Conservation (phyloP, 805 yeast genomes). For the Starmerella etchellsii region DNA sequence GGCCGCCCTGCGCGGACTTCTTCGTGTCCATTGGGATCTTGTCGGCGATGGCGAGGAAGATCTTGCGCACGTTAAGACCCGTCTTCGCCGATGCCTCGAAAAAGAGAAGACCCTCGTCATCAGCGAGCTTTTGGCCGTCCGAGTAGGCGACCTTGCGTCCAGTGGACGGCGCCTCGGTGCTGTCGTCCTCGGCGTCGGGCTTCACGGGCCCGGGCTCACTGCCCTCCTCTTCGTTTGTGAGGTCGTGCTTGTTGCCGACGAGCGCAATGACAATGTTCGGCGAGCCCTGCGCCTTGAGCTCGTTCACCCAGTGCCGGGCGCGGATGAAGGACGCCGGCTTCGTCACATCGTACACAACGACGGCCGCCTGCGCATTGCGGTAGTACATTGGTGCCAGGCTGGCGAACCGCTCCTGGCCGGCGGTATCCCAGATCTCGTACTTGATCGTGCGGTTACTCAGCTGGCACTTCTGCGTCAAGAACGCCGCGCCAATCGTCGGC, state of each 20-base stretch:
- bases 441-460: conserved; percentile 78
- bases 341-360: conserved; percentile 90
- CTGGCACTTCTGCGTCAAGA: conserved; percentile 82
- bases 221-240: conserved; percentile 37
- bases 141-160: conserved; percentile 68
- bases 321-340: conserved; percentile 89
- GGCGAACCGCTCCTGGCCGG: conserved; percentile 96
- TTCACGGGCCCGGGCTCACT: conserved; percentile 23
- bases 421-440: conserved; percentile 58
- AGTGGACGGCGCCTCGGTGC: conserved; percentile 16
- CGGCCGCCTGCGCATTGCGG: conserved; percentile 92
- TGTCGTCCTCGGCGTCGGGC: conserved; percentile 30
- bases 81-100: conserved; percentile 94
- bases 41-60: conserved; percentile 78
- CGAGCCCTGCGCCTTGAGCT: conserved; percentile 88
- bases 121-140: conserved; percentile 79
- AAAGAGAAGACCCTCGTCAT: conserved; percentile 79
- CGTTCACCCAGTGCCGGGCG: conserved; percentile 97
- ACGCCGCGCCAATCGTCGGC: conserved; percentile 97
- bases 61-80: conserved; percentile 77
- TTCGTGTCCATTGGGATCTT: conserved; percentile 52
- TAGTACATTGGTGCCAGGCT: conserved; percentile 94
- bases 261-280: conserved; percentile 83
- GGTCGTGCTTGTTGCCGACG: conserved; percentile 85
- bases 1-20: conserved; percentile 21